Percentiles rank a stretch among this genome's conserved stretches.
Evolutionary conservation across 225 moss, liverwort and hornwort species (phyloP).

Genomic region (Rhytidiadelphus loreus): DNA sequence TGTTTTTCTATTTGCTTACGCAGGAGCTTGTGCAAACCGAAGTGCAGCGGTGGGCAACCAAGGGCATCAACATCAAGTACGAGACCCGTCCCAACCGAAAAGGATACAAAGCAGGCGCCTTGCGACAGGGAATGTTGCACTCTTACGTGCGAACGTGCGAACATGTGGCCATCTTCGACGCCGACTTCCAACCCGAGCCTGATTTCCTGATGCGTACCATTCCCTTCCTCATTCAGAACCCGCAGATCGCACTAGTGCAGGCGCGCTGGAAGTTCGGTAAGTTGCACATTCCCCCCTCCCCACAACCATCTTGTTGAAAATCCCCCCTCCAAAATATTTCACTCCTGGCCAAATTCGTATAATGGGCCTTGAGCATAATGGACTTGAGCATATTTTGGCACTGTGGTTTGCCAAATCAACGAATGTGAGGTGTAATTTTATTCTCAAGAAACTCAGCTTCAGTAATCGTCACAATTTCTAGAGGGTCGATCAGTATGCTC

Average conservation of each 20-base stretch:
- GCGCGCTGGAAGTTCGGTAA: constrained; percentile 63
- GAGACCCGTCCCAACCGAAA: constrained; percentile 52
- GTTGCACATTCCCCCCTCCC: background rate
- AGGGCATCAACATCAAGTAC: constrained; percentile 80
- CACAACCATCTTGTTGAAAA: background rate
- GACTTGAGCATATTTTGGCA: no score
- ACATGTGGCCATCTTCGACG: constrained; percentile 69
- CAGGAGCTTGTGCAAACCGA: constrained; percentile 71
- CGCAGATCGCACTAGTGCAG: constrained; percentile 59
- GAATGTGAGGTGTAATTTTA: background rate
- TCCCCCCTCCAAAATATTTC: background rate
- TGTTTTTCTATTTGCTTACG: background rate
- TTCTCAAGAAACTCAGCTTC: background rate
- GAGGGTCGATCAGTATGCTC: background rate
- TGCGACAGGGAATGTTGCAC: constrained; percentile 63
- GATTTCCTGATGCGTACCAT: constrained; percentile 56
- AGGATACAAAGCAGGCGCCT: constrained; percentile 70
- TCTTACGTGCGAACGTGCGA: constrained; percentile 46
- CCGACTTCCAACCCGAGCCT: constrained; percentile 72
- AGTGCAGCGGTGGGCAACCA: constrained; percentile 65
- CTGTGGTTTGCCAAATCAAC: background rate
- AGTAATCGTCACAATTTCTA: background rate
- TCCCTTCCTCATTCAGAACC: constrained; percentile 55
- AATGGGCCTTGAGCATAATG: no score
- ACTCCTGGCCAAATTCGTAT: no score